Percentiles rank a stretch among this genome's conserved stretches.
These are phyloP conservation scores for Mantamonas sphyraenae DNA, from an alignment of 78 protist species.

Conservation along the genomic window DNA sequence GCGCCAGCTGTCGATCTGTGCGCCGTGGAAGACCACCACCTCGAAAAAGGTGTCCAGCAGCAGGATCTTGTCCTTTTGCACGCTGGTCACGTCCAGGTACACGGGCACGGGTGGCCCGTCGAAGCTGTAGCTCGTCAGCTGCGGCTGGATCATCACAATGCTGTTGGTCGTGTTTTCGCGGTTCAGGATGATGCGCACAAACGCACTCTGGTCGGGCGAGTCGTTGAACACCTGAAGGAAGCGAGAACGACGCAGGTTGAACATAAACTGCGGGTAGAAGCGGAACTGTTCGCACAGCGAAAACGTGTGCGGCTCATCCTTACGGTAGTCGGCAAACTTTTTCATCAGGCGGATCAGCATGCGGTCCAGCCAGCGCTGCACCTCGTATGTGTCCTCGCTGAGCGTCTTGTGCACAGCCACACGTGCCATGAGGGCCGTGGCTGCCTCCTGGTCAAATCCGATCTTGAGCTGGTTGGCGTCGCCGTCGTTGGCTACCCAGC, in stretches of 20 bases:
- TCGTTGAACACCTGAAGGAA: slow-evolving; percentile 88
- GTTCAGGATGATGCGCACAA: slow-evolving; percentile 38
- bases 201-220: slow-evolving; percentile 95
- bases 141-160: slow-evolving; percentile 94
- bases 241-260: slow-evolving; percentile 91
- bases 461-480: slow-evolving; percentile 16
- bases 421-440: slow-evolving; percentile 96
- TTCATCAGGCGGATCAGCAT: slow-evolving; percentile 81
- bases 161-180: slow-evolving; percentile 64
- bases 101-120: slow-evolving; percentile 70
- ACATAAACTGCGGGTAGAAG: slow-evolving; percentile 95
- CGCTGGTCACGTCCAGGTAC: slow-evolving; percentile 58
- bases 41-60: slow-evolving; percentile 94
- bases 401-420: slow-evolving; percentile 77
- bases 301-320: slow-evolving; percentile 71
- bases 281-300: slow-evolving; percentile 57
- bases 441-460: slow-evolving; percentile 85
- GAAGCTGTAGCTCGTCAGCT: slow-evolving; percentile 73
- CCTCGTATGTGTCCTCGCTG: slow-evolving; percentile 74
- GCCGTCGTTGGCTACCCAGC: slow-evolving; percentile 14
- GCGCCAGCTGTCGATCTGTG: slow-evolving; percentile 1
- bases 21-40: slow-evolving; percentile 91
- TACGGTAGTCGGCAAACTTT: slow-evolving; percentile 62
- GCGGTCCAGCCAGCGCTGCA: slow-evolving; percentile 96
- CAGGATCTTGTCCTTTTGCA: slow-evolving; percentile 64